These are phyloP conservation scores for Cyphellophora europaea DNA, from an alignment of 2,329 filamentous ascomycete species.

Conservation along the genomic window DNA sequence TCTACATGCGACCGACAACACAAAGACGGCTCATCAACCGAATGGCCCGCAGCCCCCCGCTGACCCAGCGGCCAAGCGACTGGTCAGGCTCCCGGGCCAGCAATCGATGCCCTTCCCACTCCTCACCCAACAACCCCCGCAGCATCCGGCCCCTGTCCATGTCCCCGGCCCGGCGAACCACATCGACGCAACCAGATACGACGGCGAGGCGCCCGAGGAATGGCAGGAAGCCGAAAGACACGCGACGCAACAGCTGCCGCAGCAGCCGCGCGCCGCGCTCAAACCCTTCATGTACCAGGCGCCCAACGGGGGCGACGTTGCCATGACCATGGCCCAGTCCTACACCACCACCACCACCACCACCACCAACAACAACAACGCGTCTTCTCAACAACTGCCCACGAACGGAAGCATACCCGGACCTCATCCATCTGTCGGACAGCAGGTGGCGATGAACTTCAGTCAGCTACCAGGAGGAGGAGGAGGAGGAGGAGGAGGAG, in stretches of 20 bases:
- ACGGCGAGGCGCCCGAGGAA: neutral
- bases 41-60: no score
- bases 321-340: neutral
- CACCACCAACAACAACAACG: neutral
- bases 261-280: no score
- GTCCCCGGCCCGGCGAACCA: neutral
- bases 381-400: no score
- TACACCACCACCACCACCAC: neutral
- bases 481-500: neutral
- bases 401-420: no score
- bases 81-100: slow-evolving; percentile 3
- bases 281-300: no score
- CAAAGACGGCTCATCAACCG: no score
- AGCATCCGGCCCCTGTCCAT: slow-evolving; percentile 1
- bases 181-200: neutral
- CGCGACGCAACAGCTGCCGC: no score
- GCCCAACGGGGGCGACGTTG: no score
- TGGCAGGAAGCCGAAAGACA: no score
- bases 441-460: no score
- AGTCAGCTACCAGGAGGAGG: neutral
- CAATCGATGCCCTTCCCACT: slow-evolving; percentile 14
- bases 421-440: no score
- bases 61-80: no score
- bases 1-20: neutral
- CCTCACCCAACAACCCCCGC: neutral